Percentiles rank a stretch among this genome's conserved stretches.
phyloP scores from a whole-genome alignment of 495 filamentous ascomycete species.

The Tuber umbilicatum region DNA sequence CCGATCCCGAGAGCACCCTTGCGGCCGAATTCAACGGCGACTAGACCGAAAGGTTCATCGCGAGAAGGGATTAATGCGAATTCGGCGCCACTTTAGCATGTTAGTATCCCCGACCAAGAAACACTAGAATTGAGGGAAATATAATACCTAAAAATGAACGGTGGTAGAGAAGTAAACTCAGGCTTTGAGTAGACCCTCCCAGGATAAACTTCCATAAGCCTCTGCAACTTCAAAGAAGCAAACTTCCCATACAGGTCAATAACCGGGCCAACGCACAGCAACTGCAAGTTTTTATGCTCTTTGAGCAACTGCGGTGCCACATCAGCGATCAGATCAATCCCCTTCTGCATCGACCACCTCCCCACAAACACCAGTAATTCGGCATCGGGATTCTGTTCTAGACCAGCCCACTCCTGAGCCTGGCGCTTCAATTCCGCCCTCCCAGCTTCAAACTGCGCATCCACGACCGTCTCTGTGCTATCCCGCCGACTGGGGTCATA shows the following conservation, averaged over 20 bases:
- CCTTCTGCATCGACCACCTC: slow-evolving; percentile 73
- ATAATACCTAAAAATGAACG: slow-evolving; percentile 55
- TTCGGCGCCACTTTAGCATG: slow-evolving; percentile 56
- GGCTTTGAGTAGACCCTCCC: slow-evolving; percentile 70
- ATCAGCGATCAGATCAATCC: slow-evolving; percentile 70
- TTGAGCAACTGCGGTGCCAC: slow-evolving; percentile 68
- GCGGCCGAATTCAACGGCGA: slow-evolving; percentile 72
- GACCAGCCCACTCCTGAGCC: slow-evolving; percentile 70
- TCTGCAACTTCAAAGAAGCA: slow-evolving; percentile 64
- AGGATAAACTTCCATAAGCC: slow-evolving; percentile 69
- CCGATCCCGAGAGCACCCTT: slow-evolving; percentile 73
- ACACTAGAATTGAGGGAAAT: neutral
- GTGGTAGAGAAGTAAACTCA: slow-evolving; percentile 66
- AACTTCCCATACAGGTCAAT: slow-evolving; percentile 77
- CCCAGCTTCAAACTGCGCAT: slow-evolving; percentile 53
- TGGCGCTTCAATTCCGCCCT: slow-evolving; percentile 57
- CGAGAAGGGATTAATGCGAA: slow-evolving; percentile 73
- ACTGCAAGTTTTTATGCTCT: slow-evolving; percentile 57
- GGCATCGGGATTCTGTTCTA: slow-evolving; percentile 59
- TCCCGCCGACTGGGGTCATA: slow-evolving; percentile 50
- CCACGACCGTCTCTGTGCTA: slow-evolving; percentile 51
- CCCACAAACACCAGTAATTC: slow-evolving; percentile 75
- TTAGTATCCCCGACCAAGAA: neutral
- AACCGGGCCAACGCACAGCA: slow-evolving; percentile 65
- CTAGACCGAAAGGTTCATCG: slow-evolving; percentile 75